These are phyloP conservation scores for Aspergillus calidoustus DNA, from an alignment of 2,329 filamentous ascomycete species.

Conservation along the genomic window DNA sequence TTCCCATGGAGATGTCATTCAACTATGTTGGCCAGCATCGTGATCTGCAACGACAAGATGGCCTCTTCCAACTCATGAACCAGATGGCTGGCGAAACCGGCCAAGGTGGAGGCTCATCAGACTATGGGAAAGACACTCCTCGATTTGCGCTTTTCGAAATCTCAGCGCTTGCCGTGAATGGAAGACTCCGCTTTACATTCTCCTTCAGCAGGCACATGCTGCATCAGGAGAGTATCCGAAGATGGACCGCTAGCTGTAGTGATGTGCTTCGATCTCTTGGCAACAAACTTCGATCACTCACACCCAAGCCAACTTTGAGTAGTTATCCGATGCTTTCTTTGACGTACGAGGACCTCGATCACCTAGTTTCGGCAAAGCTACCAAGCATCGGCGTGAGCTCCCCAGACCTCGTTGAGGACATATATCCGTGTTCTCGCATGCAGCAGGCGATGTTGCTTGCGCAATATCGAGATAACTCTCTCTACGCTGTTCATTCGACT, in stretches of 20 bases:
- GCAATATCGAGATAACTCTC: constrained; percentile 36
- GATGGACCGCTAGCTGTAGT: constrained; percentile 50
- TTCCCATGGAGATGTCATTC: constrained; percentile 50
- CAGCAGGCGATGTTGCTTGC: constrained; percentile 45
- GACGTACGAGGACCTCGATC: constrained; percentile 47
- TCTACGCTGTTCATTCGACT: constrained; percentile 45
- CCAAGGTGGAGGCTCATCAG: constrained; percentile 50
- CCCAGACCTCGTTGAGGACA: constrained; percentile 47
- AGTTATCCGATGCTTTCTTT: constrained; percentile 53
- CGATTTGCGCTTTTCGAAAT: constrained; percentile 59
- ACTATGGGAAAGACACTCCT: constrained; percentile 50
- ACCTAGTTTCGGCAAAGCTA: constrained; percentile 42
- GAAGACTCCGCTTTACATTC: constrained; percentile 54
- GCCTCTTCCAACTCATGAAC: constrained; percentile 50
- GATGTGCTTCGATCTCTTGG: constrained; percentile 37
- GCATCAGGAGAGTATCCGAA: constrained; percentile 49
- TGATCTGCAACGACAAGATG: constrained; percentile 51
- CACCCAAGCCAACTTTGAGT: constrained; percentile 42
- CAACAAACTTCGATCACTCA: constrained; percentile 30
- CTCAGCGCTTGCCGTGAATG: constrained; percentile 54
- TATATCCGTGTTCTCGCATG: constrained; percentile 45
- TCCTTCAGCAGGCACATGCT: constrained; percentile 56
- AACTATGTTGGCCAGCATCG: constrained; percentile 47
- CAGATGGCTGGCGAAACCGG: constrained; percentile 53
- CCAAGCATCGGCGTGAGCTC: constrained; percentile 40